Conservation (phyloP, 805 yeast genomes). For the Kazachstania viticola region DNA sequence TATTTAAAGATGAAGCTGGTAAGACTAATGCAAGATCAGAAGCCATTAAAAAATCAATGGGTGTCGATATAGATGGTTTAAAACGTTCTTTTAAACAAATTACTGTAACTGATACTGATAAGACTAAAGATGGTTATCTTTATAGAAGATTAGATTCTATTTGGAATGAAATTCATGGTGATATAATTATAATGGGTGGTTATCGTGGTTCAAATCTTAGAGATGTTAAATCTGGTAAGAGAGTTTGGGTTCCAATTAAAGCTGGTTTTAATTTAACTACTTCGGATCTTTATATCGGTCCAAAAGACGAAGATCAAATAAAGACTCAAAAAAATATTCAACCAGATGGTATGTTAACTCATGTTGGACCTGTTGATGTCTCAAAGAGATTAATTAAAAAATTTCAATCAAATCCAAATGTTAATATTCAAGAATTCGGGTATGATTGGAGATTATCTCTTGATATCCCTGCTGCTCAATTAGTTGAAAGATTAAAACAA, state of each 20-base stretch:
- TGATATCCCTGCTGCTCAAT: slow-evolving; percentile 39
- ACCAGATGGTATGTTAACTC: slow-evolving; percentile 69
- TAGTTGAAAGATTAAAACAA: slow-evolving; percentile 36
- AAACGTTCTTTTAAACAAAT: slow-evolving; percentile 15
- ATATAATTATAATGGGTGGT: slow-evolving; percentile 75
- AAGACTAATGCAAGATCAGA: slow-evolving; percentile 56
- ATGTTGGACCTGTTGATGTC: slow-evolving; percentile 81
- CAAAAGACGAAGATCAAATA: slow-evolving; percentile 56
- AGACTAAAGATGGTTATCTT: slow-evolving; percentile 18
- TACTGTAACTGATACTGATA: slow-evolving; percentile 12
- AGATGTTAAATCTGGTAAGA: slow-evolving; percentile 47
- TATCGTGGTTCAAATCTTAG: slow-evolving; percentile 74
- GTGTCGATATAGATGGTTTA: slow-evolving; percentile 35
- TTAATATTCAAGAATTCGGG: slow-evolving; percentile 64
- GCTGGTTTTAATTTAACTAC: slow-evolving; percentile 72
- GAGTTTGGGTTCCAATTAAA: slow-evolving; percentile 80
- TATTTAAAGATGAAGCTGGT: slow-evolving; percentile 43
- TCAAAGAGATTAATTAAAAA: slow-evolving; percentile 48
- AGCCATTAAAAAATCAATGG: slow-evolving; percentile 56
- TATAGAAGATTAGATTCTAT: slow-evolving; percentile 29
- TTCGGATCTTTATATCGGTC: slow-evolving; percentile 63
- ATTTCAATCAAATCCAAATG: slow-evolving; percentile 43
- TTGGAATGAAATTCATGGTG: slow-evolving; percentile 59
- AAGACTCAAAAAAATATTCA: slow-evolving; percentile 40
- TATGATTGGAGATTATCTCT: slow-evolving; percentile 86